Base-by-base conservation (phyloP, 768 basidiomycete genomes). In the Xanthoconium stramineum region DNA sequence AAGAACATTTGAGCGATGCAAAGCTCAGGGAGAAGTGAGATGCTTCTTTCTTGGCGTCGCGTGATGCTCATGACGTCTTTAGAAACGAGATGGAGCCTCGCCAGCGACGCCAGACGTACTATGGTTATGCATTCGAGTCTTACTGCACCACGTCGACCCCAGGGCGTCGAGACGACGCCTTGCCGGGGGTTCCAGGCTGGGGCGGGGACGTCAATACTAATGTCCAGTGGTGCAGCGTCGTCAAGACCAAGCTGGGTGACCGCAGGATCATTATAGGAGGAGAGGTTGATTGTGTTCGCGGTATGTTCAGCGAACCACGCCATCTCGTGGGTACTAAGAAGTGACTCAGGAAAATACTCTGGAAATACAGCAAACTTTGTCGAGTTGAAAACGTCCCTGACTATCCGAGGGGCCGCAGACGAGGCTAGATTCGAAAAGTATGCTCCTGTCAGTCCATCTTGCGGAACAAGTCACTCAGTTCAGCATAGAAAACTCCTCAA, bases 81-180 rank as follows among this genome's bases (percentile, higher is more conserved):
- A 93, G 92, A 65, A 81, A 88, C 51, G 74, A 86, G 55, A 78
- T 87, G 73, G 73, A 80, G n/a, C 80, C 83, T 12, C 80, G 80
- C 13, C 86, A 88, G 32, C 82, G 80, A 2, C 72, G 79, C 28
- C 83, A 85, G 65, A 79, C 80, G 10, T 95, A 95, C 69, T 91
- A 86, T 68, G 93, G 91, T 17, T 94, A 94, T 69, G 82, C 91
- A 0, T 95, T 95, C 61, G 93, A 95, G 68, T 89, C 91, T 15
- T 95, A 86, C 64, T 92, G 89, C 70, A 94, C 93, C 14, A 71
- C 72, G 3, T 66, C 75, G 30, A 51, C 58, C 28, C 70, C 70
- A 9, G 65, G 67, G 1, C 55, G 40, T 57, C 58, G 63, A 36
- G 61, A 63, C 19, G 42, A 42, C 43, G 52, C 46, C 17, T 58